Conservation (phyloP, 306 rosid genomes). For the Aeschynomene evenia region DNA sequence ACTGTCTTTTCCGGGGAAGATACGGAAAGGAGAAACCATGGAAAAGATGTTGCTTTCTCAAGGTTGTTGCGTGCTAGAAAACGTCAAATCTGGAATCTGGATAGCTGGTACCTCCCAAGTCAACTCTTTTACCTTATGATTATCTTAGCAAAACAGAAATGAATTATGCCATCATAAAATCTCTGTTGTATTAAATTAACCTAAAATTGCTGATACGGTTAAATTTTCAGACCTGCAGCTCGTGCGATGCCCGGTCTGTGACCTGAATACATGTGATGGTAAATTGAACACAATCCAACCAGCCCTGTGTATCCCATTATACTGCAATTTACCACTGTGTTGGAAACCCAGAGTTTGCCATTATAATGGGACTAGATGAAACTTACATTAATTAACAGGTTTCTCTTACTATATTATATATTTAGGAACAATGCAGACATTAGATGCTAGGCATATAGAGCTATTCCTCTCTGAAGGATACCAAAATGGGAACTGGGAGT, state of each 20-base stretch:
- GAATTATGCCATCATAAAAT: constrained; percentile 1
- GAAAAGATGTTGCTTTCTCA: constrained; percentile 53
- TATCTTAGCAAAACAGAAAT: constrained; percentile 11
- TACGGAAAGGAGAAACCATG: constrained; percentile 40
- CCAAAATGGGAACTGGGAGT: constrained; percentile 83
- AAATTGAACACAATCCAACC: constrained; percentile 21
- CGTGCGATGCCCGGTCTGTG: constrained; percentile 94
- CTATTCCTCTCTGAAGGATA: constrained; percentile 73
- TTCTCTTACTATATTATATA: constrained; percentile 20
- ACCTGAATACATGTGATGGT: constrained; percentile 96
- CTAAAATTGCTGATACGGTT: constrained; percentile 21
- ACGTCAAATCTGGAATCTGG: constrained; percentile 86
- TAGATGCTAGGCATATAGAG: constrained; percentile 91
- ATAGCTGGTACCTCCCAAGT: constrained; percentile 66
- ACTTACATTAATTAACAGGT: constrained; percentile 21
- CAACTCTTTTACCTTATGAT: not conserved
- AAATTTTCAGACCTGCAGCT: constrained; percentile 87
- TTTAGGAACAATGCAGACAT: constrained; percentile 96
- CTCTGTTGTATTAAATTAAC: constrained; percentile 2
- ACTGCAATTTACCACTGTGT: not conserved
- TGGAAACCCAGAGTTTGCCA: constrained; percentile 7
- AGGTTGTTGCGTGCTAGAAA: constrained; percentile 72
- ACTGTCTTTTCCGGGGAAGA: constrained; percentile 42
- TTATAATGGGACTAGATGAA: constrained; percentile 19
- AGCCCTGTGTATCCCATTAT: constrained; percentile 8